Evolutionary conservation across 2,329 filamentous ascomycete genomes (phyloP).

Genomic region (Fusarium lyarnte): DNA sequence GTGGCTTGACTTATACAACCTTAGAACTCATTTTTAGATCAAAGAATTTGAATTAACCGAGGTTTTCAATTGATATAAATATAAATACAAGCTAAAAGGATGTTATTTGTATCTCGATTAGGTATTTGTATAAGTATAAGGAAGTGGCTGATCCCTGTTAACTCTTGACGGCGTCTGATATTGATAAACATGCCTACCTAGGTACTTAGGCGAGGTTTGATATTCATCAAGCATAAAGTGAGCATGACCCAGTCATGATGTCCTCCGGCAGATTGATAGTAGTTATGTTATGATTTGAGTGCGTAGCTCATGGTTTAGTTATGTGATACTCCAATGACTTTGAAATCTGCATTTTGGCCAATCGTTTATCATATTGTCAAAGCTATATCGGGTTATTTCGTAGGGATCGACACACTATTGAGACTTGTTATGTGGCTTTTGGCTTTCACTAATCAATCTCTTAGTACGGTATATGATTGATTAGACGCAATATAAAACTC

Average conservation of each 20-base stretch:
- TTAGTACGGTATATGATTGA: no score
- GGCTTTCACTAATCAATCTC: neutral
- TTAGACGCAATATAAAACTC: neutral
- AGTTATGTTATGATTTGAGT: neutral
- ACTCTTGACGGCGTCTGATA: neutral
- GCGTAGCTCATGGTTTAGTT: neutral
- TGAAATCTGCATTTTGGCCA: neutral
- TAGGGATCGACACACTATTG: neutral
- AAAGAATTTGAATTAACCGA: neutral
- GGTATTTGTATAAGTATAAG: neutral
- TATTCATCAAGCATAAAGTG: neutral
- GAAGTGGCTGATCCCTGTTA: neutral
- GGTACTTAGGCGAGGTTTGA: neutral
- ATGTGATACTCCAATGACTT: neutral
- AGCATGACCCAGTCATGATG: neutral
- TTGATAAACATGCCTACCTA: neutral
- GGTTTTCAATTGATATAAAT: neutral
- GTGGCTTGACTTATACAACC: constrained; percentile 46
- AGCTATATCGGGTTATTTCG: no score
- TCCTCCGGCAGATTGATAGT: neutral
- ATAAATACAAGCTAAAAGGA: neutral
- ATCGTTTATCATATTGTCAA: neutral
- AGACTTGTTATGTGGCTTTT: neutral
- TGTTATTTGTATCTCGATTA: neutral
- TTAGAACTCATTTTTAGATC: neutral